Conservation (phyloP, 495 filamentous ascomycete species). For the Amphirosellinia nigrospora region DNA sequence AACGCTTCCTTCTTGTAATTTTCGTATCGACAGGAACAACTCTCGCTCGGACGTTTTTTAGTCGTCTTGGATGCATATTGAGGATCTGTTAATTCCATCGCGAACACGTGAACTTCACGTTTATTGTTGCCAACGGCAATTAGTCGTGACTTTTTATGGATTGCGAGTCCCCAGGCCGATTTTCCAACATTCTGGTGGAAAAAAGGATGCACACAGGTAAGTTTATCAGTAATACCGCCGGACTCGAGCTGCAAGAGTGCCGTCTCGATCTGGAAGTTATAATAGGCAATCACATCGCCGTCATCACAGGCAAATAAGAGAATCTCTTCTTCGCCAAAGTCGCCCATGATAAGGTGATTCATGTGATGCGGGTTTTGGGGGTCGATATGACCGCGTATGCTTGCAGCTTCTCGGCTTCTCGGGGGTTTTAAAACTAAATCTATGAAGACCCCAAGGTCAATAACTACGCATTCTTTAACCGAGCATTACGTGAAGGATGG, state of each 20-base stretch:
- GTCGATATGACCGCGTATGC: constrained; percentile 63
- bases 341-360: constrained; percentile 79
- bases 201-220: constrained; percentile 53
- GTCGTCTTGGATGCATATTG: background rate
- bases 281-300: constrained; percentile 85
- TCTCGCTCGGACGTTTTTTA: background rate
- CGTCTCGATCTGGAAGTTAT: constrained; percentile 57
- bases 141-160: constrained; percentile 77
- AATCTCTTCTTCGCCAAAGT: constrained; percentile 81
- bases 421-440: constrained; percentile 70
- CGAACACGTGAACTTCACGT: constrained; percentile 70
- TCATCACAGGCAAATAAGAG: constrained; percentile 81
- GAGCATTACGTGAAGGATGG: background rate
- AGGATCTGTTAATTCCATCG: constrained; percentile 66
- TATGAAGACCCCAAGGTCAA: background rate
- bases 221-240: background rate
- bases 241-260: constrained; percentile 27
- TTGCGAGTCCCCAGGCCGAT: constrained; percentile 89
- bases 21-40: background rate
- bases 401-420: constrained; percentile 47
- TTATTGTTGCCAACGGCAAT: constrained; percentile 83
- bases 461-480: background rate
- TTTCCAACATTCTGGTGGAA: constrained; percentile 75
- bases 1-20: too few relatives aligned
- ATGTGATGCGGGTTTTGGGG: constrained; percentile 67